Conservation (phyloP, 1,284 basidiomycete genomes). For the Fomitopsis betulina region DNA sequence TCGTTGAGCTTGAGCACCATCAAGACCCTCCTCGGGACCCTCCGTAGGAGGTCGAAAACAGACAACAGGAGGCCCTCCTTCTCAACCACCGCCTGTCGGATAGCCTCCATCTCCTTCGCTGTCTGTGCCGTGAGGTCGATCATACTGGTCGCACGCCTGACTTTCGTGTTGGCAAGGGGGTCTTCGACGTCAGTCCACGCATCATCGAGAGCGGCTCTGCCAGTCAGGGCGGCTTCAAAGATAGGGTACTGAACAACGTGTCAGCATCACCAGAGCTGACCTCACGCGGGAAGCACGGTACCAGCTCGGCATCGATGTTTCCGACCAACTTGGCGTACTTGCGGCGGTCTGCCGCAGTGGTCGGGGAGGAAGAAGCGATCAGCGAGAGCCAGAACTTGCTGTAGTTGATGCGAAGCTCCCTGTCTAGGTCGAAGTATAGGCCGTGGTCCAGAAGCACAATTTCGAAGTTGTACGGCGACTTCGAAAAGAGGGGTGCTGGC, state of each 20-base stretch:
- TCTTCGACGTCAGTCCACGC: constrained; percentile 41
- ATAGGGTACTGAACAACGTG: constrained; percentile 57
- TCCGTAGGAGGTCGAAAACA: constrained; percentile 81
- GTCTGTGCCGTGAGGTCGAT: constrained; percentile 68
- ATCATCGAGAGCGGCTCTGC: constrained; percentile 61
- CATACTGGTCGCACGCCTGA: constrained; percentile 66
- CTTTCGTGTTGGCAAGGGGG: constrained; percentile 21
- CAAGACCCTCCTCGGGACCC: constrained; percentile 79
- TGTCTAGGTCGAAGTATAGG: constrained; percentile 86
- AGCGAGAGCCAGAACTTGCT: constrained; percentile 84
- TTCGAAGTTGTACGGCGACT: constrained; percentile 91
- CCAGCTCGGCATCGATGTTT: constrained; percentile 84
- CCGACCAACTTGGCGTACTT: constrained; percentile 88
- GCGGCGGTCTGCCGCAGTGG: constrained; percentile 61
- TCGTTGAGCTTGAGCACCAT: constrained; percentile 89
- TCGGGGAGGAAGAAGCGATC: constrained; percentile 65
- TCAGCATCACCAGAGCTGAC: background rate
- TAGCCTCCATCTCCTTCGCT: constrained; percentile 71
- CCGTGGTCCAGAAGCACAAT: constrained; percentile 91
- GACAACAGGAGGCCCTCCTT: constrained; percentile 78
- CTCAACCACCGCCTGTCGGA: constrained; percentile 76
- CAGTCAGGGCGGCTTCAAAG: constrained; percentile 86
- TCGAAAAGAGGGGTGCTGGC: constrained; percentile 55
- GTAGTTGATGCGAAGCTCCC: constrained; percentile 75
- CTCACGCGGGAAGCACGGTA: constrained; percentile 32